Evolutionary conservation across 2,329 filamentous ascomycete species (phyloP).

Genomic region (Ophiosphaerella narmari): DNA sequence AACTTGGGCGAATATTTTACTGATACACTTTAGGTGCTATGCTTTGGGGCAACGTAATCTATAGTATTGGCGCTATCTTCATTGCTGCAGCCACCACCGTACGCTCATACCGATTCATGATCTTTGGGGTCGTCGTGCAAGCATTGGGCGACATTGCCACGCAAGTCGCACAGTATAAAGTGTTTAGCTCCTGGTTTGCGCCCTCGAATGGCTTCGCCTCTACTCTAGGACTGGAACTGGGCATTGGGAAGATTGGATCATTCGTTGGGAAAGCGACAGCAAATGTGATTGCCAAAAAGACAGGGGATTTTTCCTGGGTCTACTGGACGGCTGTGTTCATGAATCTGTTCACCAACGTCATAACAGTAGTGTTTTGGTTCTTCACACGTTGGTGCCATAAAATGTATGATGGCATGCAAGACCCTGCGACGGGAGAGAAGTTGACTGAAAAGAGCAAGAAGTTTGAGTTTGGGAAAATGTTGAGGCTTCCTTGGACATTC

Average conservation of each 20-base stretch:
- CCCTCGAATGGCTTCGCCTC: slow-evolving; percentile 66
- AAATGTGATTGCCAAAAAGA: slow-evolving; percentile 63
- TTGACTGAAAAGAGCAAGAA: slow-evolving; percentile 65
- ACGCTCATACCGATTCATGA: slow-evolving; percentile 65
- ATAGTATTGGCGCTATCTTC: slow-evolving; percentile 62
- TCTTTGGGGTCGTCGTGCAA: slow-evolving; percentile 60
- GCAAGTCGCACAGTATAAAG: slow-evolving; percentile 67
- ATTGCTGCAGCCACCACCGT: slow-evolving; percentile 62
- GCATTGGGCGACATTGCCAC: slow-evolving; percentile 67
- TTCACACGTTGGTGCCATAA: slow-evolving; percentile 59
- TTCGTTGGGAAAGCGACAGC: slow-evolving; percentile 66
- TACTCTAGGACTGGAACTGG: slow-evolving; percentile 64
- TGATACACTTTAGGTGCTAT: slow-evolving; percentile 50
- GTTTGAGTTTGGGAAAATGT: slow-evolving; percentile 60
- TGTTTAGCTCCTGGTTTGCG: slow-evolving; percentile 68
- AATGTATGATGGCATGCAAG: slow-evolving; percentile 53
- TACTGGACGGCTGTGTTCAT: slow-evolving; percentile 67
- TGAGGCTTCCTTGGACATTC: slow-evolving; percentile 64
- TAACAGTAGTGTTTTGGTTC: slow-evolving; percentile 59
- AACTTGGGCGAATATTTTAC: not conserved
- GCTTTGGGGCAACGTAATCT: slow-evolving; percentile 65
- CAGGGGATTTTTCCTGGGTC: slow-evolving; percentile 65
- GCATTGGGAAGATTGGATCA: slow-evolving; percentile 64
- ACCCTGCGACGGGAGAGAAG: slow-evolving; percentile 63
- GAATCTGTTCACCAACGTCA: slow-evolving; percentile 65